Base-by-base conservation (phyloP, 306 rosid genomes). In the Vicia sativa region DNA sequence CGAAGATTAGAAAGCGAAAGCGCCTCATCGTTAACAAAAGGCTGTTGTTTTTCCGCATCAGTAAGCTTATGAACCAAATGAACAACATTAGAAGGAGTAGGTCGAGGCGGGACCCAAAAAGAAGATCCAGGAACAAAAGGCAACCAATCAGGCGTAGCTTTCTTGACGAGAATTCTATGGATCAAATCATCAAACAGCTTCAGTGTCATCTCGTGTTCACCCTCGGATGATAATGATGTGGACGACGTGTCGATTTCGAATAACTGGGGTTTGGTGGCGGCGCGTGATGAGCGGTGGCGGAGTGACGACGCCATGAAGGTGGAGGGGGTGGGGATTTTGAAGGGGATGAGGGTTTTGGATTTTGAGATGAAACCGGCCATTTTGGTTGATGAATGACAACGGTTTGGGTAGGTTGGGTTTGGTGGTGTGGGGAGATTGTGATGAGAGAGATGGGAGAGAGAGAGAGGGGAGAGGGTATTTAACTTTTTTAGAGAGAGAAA, bases 31-130 rank as follows among this genome's bases (percentile, higher is more conserved):
- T 67, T 67, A 18, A 76, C 9, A 35, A 76, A 69, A 2, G 48
- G 15, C 0, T 15, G 11, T 31, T 13, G 41, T 0, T 38, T 13
- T n/a, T 11, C 26, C 15, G 42, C 74, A n/a, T 74, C 72, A 9
- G 81, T 34, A 41, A 85, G 34, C 7, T 69, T 83, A 1, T 82
- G 79, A 0, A 87, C 80, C 66, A 91, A 73, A 50, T 85, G 79
- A 11, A 71, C 65, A 11, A 87, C 81, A 45, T 80, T 83, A 5
- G 79, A 13, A 0, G 77, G 75, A 5, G 62, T 8, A 0, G 77
- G 83, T 0, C 88, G 80, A 0, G 97, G 97, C 6, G 97, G 96
- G 74, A 91, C 97, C 97, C 97, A 91, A 79, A 91, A 91, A 0
- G 97, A 91, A 23, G 91, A 86, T 0, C 97, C 95, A 1, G 97